These are phyloP conservation scores for Cryphonectria radicalis DNA, from an alignment of 2,329 filamentous ascomycete genomes.

Conservation along the genomic window DNA sequence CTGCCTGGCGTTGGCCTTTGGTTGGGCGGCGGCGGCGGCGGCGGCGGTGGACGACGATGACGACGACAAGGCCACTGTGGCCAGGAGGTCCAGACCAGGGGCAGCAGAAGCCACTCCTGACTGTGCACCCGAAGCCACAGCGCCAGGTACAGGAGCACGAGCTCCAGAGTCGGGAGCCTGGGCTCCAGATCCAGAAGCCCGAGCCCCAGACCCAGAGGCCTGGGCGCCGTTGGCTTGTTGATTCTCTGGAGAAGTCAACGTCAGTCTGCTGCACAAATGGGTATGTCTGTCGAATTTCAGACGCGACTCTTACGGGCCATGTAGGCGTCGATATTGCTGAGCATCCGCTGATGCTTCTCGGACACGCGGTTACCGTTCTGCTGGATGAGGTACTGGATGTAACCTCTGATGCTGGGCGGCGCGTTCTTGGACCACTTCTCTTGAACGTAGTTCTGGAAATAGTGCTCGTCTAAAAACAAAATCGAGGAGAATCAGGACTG, in stretches of 20 bases:
- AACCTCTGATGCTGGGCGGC: neutral
- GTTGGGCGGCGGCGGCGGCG: neutral
- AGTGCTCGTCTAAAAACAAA: conserved; percentile 38
- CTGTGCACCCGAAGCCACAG: neutral
- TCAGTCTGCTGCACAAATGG: neutral
- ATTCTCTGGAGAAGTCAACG: neutral
- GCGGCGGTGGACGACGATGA: neutral
- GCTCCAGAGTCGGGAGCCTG: neutral
- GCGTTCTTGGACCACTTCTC: conserved; percentile 26
- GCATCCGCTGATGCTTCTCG: neutral
- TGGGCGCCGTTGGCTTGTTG: neutral
- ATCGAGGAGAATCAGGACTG: neutral
- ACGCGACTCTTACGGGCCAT: neutral
- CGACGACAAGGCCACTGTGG: neutral
- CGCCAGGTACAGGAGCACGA: neutral
- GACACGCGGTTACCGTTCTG: neutral
- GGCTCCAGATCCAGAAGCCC: neutral
- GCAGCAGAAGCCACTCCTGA: neutral
- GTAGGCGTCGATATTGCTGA: neutral
- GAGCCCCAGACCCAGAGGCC: neutral
- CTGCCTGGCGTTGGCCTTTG: neutral
- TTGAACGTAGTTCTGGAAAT: conserved; percentile 37
- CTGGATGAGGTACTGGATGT: neutral
- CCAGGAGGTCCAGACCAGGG: neutral
- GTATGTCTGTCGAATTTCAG: neutral